These are phyloP conservation scores for Cyberlindnera xylosilytica DNA, from an alignment of 805 yeast species.

Conservation along the genomic window DNA sequence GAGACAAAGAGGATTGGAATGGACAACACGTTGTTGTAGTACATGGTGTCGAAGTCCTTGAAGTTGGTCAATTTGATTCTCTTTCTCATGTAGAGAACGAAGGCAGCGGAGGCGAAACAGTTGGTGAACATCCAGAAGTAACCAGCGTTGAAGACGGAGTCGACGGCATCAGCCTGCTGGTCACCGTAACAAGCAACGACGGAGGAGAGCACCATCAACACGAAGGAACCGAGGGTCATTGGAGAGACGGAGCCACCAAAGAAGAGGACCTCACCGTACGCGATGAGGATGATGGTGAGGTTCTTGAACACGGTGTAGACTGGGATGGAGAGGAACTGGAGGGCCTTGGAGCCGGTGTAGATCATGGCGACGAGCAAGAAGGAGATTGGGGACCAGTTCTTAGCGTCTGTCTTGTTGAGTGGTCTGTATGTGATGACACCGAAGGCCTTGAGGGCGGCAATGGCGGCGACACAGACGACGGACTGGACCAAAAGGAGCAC, in stretches of 20 bases:
- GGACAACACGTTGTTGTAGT: constrained; percentile 91
- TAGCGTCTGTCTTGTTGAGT: constrained; percentile 82
- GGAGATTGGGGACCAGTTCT: constrained; percentile 95
- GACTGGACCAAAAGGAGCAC: constrained; percentile 88
- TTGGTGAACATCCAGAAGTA: constrained; percentile 96
- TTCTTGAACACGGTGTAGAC: constrained; percentile 98
- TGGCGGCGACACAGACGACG: constrained; percentile 72
- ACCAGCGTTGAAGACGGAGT: constrained; percentile 56
- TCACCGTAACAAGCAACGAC: constrained; percentile 94
- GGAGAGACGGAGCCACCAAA: constrained; percentile 90
- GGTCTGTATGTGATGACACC: constrained; percentile 85
- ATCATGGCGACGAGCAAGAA: constrained; percentile 87
- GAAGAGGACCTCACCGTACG: constrained; percentile 97
- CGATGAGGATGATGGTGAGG: constrained; percentile 92
- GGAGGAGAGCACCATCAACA: constrained; percentile 93
- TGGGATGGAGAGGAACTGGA: constrained; percentile 88
- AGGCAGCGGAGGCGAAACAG: constrained; percentile 92
- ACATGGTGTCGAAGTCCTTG: constrained; percentile 97
- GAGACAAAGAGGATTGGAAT: constrained; percentile 80
- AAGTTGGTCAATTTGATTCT: constrained; percentile 95
- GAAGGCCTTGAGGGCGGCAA: constrained; percentile 66
- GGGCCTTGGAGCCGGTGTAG: constrained; percentile 93
- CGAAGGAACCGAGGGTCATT: constrained; percentile 85
- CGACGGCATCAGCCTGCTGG: constrained; percentile 31
- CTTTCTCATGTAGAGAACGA: constrained; percentile 93